phyloP scores from a whole-genome alignment of 192 early-diverging fungal species.

The Linnemannia zychae region DNA sequence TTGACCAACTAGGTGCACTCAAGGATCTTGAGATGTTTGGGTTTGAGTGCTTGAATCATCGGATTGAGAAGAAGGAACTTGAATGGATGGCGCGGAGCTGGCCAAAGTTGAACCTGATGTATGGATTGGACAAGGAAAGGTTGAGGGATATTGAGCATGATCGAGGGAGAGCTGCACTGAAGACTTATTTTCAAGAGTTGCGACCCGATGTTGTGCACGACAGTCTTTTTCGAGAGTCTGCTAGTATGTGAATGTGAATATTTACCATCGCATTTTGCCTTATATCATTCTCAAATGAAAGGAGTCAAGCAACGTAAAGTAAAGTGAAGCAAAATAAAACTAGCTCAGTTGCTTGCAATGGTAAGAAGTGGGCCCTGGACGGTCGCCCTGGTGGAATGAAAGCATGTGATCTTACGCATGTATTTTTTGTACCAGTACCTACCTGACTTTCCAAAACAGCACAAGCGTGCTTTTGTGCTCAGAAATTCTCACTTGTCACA shows the following conservation, averaged over 20 bases:
- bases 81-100: neutral
- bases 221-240: neutral
- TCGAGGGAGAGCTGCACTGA: neutral
- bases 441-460: no score
- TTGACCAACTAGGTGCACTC: neutral
- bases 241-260: no score
- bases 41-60: neutral
- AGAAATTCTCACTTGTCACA: no score
- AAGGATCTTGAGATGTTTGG: neutral
- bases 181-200: neutral
- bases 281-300: no score
- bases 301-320: neutral
- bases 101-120: neutral
- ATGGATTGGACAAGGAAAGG: constrained; percentile 1
- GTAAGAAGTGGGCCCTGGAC: no score
- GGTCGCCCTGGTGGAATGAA: no score
- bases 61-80: neutral
- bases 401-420: no score
- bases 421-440: no score
- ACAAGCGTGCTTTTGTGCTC: no score
- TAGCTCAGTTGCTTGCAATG: no score
- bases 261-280: no score
- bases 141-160: neutral
- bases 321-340: no score
- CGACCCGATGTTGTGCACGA: neutral